phyloP scores from a whole-genome alignment of 2,329 filamentous ascomycete genomes.

The Monilinia polystroma region DNA sequence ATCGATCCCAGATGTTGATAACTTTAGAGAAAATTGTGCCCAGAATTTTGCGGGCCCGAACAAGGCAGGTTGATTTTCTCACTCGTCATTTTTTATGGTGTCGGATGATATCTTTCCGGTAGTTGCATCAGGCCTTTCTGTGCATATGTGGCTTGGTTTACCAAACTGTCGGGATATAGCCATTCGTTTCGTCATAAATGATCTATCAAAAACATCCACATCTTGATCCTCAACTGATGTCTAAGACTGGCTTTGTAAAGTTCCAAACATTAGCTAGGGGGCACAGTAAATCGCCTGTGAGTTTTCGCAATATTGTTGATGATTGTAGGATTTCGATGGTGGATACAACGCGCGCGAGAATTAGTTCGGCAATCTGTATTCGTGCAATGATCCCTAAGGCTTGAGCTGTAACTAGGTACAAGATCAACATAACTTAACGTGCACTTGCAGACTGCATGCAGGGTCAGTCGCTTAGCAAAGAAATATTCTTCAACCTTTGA shows the following conservation, averaged over 20 bases:
- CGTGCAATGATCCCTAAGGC: not conserved
- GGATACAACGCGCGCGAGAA: not conserved
- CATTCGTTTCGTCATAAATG: not conserved
- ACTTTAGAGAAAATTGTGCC: not conserved
- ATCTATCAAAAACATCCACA: not conserved
- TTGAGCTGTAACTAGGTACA: not conserved
- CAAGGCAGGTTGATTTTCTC: not conserved
- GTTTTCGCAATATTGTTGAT: not conserved
- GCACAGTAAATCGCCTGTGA: not conserved
- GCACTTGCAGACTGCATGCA: constrained; percentile 18
- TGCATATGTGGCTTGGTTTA: too few relatives aligned
- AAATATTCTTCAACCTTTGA: not conserved
- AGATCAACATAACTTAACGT: not conserved
- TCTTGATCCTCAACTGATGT: not conserved
- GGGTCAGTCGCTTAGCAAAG: constrained; percentile 15
- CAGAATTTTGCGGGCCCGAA: not conserved
- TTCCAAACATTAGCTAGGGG: not conserved
- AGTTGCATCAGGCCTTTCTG: too few relatives aligned
- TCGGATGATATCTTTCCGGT: too few relatives aligned
- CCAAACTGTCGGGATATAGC: too few relatives aligned
- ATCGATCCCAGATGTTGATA: not conserved
- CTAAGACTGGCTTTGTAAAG: not conserved
- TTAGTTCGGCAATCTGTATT: not conserved
- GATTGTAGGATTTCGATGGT: constrained; percentile 1
- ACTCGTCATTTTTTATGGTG: too few relatives aligned